A percentile compares a stretch with the other conserved stretches of the same genome.
These are phyloP conservation scores for Mycena haematopus DNA, from an alignment of 768 basidiomycete species.

Conservation along the genomic window DNA sequence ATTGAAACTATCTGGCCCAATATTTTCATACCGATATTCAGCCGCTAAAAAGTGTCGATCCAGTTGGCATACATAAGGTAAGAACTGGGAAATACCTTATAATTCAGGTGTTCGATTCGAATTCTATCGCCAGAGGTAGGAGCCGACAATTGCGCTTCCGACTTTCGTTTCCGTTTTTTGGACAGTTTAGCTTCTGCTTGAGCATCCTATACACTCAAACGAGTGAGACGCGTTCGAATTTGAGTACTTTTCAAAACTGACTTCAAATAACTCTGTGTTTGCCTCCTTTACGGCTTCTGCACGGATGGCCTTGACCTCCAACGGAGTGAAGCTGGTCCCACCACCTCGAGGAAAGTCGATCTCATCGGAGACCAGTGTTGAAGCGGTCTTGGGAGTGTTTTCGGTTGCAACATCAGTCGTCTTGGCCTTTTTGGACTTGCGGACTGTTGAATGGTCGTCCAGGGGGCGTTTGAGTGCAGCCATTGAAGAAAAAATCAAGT, in stretches of 20 bases:
- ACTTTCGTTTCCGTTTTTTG: slow-evolving; percentile 57
- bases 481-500: slow-evolving; percentile 39
- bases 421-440: slow-evolving; percentile 70
- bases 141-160: slow-evolving; percentile 43
- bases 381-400: slow-evolving; percentile 38
- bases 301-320: slow-evolving; percentile 86
- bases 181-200: slow-evolving; percentile 46
- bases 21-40: slow-evolving; percentile 84
- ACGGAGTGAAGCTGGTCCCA: slow-evolving; percentile 84
- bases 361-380: slow-evolving; percentile 64
- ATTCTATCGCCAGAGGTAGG: slow-evolving; percentile 50
- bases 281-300: slow-evolving; percentile 89
- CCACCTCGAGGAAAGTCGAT: slow-evolving; percentile 96
- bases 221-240: background rate
- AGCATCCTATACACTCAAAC: slow-evolving; percentile 43
- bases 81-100: slow-evolving; percentile 65
- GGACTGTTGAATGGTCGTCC: slow-evolving; percentile 56
- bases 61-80: slow-evolving; percentile 14
- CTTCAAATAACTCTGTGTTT: slow-evolving; percentile 78
- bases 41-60: slow-evolving; percentile 56
- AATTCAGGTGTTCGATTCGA: slow-evolving; percentile 91
- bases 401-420: slow-evolving; percentile 37
- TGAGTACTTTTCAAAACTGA: slow-evolving; percentile 31
- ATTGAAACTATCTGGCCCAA: slow-evolving; percentile 88
- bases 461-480: slow-evolving; percentile 65